Percentiles rank a stretch among this genome's conserved stretches.
phyloP scores from a whole-genome alignment of 192 early-diverging fungal species.

The Jimgerdemannia lactiflua region DNA sequence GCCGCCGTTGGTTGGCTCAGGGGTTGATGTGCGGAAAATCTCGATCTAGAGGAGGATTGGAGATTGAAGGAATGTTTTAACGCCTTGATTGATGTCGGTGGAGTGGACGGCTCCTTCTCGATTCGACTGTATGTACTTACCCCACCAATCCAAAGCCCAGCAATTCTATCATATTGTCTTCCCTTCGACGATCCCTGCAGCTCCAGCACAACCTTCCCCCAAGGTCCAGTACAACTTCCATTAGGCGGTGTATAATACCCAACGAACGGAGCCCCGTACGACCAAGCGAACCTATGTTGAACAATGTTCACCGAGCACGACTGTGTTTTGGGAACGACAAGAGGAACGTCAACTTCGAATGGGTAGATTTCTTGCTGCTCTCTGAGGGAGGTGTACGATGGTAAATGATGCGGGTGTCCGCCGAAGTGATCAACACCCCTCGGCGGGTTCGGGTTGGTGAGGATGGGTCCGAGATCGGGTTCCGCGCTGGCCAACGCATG shows the following conservation, averaged over 20 bases:
- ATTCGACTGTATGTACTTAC: conserved; percentile 4
- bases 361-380: background rate
- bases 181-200: conserved; percentile 9
- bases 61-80: background rate
- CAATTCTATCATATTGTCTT: conserved; percentile 17
- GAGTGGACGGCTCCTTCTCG: background rate
- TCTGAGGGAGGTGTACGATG: too few relatives aligned
- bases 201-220: conserved; percentile 11
- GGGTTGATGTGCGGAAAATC: conserved; percentile 14
- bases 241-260: background rate
- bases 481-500: too few relatives aligned
- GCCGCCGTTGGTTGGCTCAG: conserved; percentile 14
- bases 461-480: too few relatives aligned
- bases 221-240: conserved; percentile 7
- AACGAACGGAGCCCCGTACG: background rate
- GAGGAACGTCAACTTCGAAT: background rate
- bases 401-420: too few relatives aligned
- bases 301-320: conserved; percentile 10
- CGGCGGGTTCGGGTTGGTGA: too few relatives aligned
- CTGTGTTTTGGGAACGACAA: background rate
- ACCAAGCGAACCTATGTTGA: background rate
- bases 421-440: too few relatives aligned
- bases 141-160: conserved; percentile 18
- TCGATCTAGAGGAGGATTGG: conserved; percentile 7
- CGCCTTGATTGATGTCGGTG: too few relatives aligned